Conservation (phyloP, 768 basidiomycete species). For the Multifurca ochricompacta region DNA sequence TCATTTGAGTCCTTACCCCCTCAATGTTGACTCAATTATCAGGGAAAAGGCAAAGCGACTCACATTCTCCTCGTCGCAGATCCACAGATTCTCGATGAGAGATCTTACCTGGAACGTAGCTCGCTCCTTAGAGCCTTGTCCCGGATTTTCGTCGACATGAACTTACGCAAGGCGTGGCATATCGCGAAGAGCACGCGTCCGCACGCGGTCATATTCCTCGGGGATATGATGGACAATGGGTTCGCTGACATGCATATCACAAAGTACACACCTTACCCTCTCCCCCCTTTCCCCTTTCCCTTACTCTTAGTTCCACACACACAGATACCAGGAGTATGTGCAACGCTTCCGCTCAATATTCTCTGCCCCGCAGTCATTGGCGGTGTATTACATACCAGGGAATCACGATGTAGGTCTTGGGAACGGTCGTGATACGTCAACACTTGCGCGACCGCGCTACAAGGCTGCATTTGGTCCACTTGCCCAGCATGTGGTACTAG, state of each 20-base stretch:
- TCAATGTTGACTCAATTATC: neutral
- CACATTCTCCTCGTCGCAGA: slow-evolving; percentile 75
- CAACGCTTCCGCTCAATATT: slow-evolving; percentile 68
- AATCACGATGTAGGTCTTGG: slow-evolving; percentile 78
- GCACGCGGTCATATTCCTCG: slow-evolving; percentile 73
- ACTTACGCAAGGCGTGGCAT: slow-evolving; percentile 80
- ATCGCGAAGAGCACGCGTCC: slow-evolving; percentile 52
- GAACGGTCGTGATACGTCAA: slow-evolving; percentile 23
- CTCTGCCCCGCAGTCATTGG: slow-evolving; percentile 35
- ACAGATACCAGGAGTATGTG: slow-evolving; percentile 69
- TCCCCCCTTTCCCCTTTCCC: slow-evolving; percentile 1
- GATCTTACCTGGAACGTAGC: slow-evolving; percentile 60
- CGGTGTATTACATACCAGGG: slow-evolving; percentile 72
- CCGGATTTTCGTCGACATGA: slow-evolving; percentile 67
- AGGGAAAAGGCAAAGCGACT: slow-evolving; percentile 6
- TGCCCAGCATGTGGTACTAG: slow-evolving; percentile 54
- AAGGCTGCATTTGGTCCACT: slow-evolving; percentile 67
- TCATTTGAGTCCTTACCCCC: neutral
- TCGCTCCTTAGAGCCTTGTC: slow-evolving; percentile 49
- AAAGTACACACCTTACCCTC: slow-evolving; percentile 49
- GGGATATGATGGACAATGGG: slow-evolving; percentile 91
- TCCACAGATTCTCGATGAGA: slow-evolving; percentile 74
- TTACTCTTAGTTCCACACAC: neutral
- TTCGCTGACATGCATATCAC: slow-evolving; percentile 50
- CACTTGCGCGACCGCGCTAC: slow-evolving; percentile 42